Conservation (phyloP, 768 basidiomycete genomes). For the Lentinula detonsa region DNA sequence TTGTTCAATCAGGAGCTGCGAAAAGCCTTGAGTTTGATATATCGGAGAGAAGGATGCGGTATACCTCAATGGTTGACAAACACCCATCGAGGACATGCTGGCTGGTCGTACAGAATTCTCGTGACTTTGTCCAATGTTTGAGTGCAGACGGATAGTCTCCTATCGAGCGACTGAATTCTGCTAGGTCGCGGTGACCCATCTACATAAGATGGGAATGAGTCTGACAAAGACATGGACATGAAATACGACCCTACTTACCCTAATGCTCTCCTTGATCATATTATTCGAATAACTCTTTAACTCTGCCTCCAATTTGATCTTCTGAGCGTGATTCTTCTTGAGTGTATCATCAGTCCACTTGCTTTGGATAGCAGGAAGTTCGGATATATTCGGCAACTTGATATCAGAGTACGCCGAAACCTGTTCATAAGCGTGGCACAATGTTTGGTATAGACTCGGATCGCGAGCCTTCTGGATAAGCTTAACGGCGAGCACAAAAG, state of each 20-base stretch:
- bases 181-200: slow-evolving; percentile 92
- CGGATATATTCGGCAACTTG: slow-evolving; percentile 37
- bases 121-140: slow-evolving; percentile 83
- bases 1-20: slow-evolving; percentile 79
- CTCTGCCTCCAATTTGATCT: slow-evolving; percentile 85
- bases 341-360: slow-evolving; percentile 69
- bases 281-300: slow-evolving; percentile 93
- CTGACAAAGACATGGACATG: background rate
- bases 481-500: slow-evolving; percentile 59
- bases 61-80: slow-evolving; percentile 73
- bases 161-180: slow-evolving; percentile 63
- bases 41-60: background rate
- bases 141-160: slow-evolving; percentile 71
- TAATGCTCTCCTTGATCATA: slow-evolving; percentile 98
- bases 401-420: slow-evolving; percentile 25
- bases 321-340: slow-evolving; percentile 65
- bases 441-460: slow-evolving; percentile 47
- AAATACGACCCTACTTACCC: slow-evolving; percentile 41
- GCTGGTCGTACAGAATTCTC: slow-evolving; percentile 88
- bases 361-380: slow-evolving; percentile 50
- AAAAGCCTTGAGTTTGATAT: background rate
- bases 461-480: slow-evolving; percentile 68
- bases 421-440: slow-evolving; percentile 51
- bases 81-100: slow-evolving; percentile 95
- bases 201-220: slow-evolving; percentile 20